A percentile compares a stretch with the other conserved stretches of the same genome.
Conservation (phyloP, 2,329 filamentous ascomycete genomes). For the Claviceps spartinae region DNA sequence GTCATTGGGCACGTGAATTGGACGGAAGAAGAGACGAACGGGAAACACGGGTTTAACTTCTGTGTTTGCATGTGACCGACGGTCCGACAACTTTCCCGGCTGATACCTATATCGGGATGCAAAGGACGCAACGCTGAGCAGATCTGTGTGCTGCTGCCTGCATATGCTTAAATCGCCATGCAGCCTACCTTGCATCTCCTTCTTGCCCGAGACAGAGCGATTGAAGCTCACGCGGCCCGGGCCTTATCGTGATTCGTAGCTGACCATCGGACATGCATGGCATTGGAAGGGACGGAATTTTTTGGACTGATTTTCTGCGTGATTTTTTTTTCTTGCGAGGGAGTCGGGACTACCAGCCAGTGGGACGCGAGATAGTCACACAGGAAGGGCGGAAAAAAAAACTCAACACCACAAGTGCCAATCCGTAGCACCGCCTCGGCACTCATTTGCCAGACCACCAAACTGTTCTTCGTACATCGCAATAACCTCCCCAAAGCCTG, state of each 20-base stretch:
- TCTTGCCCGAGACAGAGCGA: neutral
- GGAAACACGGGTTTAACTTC: neutral
- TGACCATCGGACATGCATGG: neutral
- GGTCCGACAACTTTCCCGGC: neutral
- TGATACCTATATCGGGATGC: neutral
- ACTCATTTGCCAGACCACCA: neutral
- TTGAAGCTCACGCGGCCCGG: neutral
- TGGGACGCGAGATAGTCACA: neutral
- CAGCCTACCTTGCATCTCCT: neutral
- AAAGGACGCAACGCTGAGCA: neutral
- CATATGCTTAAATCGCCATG: neutral
- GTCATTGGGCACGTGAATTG: neutral
- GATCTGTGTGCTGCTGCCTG: neutral
- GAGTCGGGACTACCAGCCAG: neutral
- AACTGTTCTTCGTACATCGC: neutral
- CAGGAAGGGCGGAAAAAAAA: neutral
- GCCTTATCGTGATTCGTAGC: neutral
- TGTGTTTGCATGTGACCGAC: neutral
- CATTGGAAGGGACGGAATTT: neutral
- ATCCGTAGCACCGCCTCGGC: neutral
- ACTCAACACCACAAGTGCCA: neutral
- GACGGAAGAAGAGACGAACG: neutral
- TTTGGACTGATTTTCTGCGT: neutral
- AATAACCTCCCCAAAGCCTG: neutral
- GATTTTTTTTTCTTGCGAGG: neutral